phyloP scores from a whole-genome alignment of 345 rosid genomes.

The Lepidium sativum region DNA sequence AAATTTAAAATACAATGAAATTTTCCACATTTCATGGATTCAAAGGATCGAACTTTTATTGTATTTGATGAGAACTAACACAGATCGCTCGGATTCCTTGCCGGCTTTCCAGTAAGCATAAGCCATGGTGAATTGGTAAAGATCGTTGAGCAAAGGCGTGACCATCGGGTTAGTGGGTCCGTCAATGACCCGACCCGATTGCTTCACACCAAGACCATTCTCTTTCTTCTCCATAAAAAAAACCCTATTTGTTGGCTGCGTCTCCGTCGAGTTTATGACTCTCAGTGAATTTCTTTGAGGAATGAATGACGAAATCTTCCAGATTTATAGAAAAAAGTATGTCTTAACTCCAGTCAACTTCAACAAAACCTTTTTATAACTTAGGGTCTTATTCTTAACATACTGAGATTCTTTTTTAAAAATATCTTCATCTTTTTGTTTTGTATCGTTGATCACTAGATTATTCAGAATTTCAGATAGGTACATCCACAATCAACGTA shows the following conservation, averaged over 20 bases:
- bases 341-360: constrained; percentile 6
- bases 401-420: too few species aligned
- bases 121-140: constrained; percentile 94
- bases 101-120: constrained; percentile 95
- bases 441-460: too few species aligned
- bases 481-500: too few species aligned
- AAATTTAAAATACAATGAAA: not conserved
- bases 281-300: too few species aligned
- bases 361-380: not conserved
- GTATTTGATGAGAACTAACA: constrained; percentile 38
- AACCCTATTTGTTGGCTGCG: too few species aligned
- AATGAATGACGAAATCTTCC: not conserved
- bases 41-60: not conserved
- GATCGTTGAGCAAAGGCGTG: constrained; percentile 92
- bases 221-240: constrained; percentile 26
- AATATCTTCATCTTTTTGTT: too few species aligned
- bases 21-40: not conserved
- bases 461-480: too few species aligned
- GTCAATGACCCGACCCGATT: constrained; percentile 32
- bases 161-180: constrained; percentile 93
- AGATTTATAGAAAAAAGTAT: not conserved
- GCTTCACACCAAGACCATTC: constrained; percentile 23
- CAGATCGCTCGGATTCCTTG: constrained; percentile 70
- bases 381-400: too few species aligned
- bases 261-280: not conserved